These are phyloP conservation scores for Tulasnella sp. DNA, from an alignment of 768 basidiomycete genomes.

Conservation along the genomic window DNA sequence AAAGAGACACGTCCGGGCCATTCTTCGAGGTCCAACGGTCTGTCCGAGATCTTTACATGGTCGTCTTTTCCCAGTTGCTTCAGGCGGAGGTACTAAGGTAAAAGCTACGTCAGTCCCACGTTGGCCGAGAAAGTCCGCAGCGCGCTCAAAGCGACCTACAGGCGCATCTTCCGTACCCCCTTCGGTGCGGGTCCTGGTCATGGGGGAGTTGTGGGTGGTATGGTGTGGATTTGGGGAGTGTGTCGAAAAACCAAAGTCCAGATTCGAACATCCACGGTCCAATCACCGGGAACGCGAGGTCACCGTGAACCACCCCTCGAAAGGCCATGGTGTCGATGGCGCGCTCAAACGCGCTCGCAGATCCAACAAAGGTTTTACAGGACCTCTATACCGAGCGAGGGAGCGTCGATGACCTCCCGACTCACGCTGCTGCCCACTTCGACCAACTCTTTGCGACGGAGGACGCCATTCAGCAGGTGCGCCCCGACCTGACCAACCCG, in stretches of 20 bases:
- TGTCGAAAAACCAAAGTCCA: slow-evolving; percentile 1
- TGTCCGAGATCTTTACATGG: slow-evolving; percentile 15
- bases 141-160: neutral
- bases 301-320: neutral
- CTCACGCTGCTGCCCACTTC: slow-evolving; percentile 48
- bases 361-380: slow-evolving; percentile 49
- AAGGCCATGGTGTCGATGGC: slow-evolving; percentile 51
- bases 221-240: neutral
- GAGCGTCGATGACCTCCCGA: slow-evolving; percentile 38
- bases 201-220: neutral
- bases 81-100: slow-evolving; percentile 21
- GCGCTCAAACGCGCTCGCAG: slow-evolving; percentile 47
- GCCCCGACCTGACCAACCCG: slow-evolving; percentile 5
- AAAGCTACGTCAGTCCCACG: slow-evolving; percentile 3
- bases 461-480: slow-evolving; percentile 44
- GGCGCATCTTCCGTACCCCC: neutral
- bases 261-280: slow-evolving; percentile 3
- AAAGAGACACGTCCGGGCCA: slow-evolving; percentile 25
- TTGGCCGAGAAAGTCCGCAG: neutral
- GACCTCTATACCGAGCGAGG: slow-evolving; percentile 43
- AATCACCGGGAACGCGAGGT: neutral
- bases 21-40: slow-evolving; percentile 8
- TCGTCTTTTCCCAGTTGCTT: slow-evolving; percentile 14
- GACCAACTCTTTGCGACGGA: slow-evolving; percentile 40
- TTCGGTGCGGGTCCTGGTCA: neutral